These are phyloP conservation scores for Lepidium sativum DNA, from an alignment of 345 rosid species.

Conservation along the genomic window DNA sequence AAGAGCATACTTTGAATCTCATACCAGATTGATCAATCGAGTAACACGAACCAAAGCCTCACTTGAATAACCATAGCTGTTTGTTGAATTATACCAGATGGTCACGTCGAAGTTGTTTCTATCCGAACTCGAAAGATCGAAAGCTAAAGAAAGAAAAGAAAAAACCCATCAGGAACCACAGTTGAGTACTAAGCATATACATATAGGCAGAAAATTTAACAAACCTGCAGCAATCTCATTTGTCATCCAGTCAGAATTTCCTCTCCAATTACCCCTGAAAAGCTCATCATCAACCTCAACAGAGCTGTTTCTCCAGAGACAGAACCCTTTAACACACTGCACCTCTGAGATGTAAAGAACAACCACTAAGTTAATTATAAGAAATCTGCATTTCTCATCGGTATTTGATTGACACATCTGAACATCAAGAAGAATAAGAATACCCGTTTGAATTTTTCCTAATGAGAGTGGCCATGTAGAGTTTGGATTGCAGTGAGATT, in stretches of 20 bases:
- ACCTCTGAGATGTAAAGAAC: slow-evolving; percentile 30
- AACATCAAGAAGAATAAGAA: neutral
- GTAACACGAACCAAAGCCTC: slow-evolving; percentile 17
- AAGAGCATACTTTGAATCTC: neutral
- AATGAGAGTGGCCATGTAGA: too few relatives aligned
- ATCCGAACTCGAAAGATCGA: slow-evolving; percentile 19
- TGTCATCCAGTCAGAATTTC: slow-evolving; percentile 44
- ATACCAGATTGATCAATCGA: slow-evolving; percentile 26
- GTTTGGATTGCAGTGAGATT: too few relatives aligned
- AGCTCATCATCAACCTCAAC: slow-evolving; percentile 61
- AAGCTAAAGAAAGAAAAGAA: slow-evolving; percentile 45
- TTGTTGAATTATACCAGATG: slow-evolving; percentile 15
- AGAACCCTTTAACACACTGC: slow-evolving; percentile 51
- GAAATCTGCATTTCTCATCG: neutral
- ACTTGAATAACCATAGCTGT: neutral
- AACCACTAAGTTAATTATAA: neutral
- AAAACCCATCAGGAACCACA: neutral
- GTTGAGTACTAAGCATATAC: neutral
- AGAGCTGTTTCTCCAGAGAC: slow-evolving; percentile 60
- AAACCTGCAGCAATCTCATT: slow-evolving; percentile 76
- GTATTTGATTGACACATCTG: neutral
- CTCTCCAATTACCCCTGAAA: slow-evolving; percentile 51
- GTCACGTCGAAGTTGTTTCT: slow-evolving; percentile 10
- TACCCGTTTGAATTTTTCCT: neutral
- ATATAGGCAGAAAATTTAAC: neutral